Base-by-base conservation (phyloP, 164 flowering plant genomes). In the Buxus sempervirens region DNA sequence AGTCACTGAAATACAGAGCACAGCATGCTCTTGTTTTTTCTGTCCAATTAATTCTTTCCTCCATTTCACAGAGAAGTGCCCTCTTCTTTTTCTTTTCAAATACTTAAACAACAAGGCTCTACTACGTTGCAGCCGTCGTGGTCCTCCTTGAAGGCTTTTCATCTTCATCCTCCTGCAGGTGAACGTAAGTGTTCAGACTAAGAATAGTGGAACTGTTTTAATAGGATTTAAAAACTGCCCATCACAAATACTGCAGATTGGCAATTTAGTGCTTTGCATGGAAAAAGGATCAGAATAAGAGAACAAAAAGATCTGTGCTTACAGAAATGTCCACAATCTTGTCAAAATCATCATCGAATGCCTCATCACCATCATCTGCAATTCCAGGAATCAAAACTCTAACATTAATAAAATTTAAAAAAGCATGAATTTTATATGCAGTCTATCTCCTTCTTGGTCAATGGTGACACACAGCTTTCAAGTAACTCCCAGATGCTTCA, bases 341-440 rank as follows among this genome's bases (percentile, higher is more conserved):
- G 83, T 90, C 96, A 68, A 93, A 90, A 76, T 93, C 96, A 78
- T 93, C 98, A 66, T 85, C 96, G 77, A 84, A 86, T 72, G 72
- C 86, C 38, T 62, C 88, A 25, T 77, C 88, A 60, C 54, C 90
- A 61, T 78, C 89, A 81, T 81, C 94, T 88, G 84, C 60, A 72
- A 81, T 54, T 54, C 36, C 38, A 62, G 16, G 26, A 54, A 69
- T 26, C 59, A 19, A 1, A 67, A 32, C 38, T 66, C 19, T n/a
- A 74, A n/a, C 38, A 23, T 10, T 20, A 27, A 4, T 28, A 4
- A 16, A 38, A n/a, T 21, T 9, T 26, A 18, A 21, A 55, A 45
- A 24, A 28, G 13, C 42, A 55, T 42, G 20, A 49, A 7, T 32
- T 32, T 32, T 32, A 32, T 7, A 32, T n/a, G n/a, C 16, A 45